These are phyloP conservation scores for Erigeron philadelphicus DNA, from an alignment of 140 eudicot genomes.

Conservation along the genomic window DNA sequence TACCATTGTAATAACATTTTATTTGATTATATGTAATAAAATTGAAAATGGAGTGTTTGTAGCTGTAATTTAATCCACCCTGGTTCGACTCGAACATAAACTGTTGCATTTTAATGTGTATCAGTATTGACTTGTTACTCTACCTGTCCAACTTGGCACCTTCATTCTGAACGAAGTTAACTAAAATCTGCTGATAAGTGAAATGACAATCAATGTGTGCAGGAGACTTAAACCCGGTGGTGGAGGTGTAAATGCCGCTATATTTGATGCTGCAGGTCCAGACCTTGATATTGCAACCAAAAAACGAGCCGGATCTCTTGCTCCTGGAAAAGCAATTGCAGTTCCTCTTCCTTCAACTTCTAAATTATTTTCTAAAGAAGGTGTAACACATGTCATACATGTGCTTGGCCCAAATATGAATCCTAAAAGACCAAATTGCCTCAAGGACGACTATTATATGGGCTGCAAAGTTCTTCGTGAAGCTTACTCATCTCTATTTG, in stretches of 20 bases:
- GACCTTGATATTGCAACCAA: conserved; percentile 70
- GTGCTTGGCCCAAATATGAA: conserved; percentile 99
- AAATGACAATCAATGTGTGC: conserved; percentile 22
- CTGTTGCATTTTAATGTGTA: not conserved
- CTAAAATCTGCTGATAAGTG: not conserved
- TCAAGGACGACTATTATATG: conserved; percentile 56
- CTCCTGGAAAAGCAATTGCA: conserved; percentile 70
- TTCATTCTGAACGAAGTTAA: not conserved
- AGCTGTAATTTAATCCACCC: not conserved
- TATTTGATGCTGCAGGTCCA: conserved; percentile 78
- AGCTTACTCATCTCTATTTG: conserved; percentile 81
- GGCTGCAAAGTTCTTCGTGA: conserved; percentile 74
- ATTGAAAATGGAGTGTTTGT: not conserved
- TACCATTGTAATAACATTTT: not conserved
- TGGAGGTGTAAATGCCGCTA: conserved; percentile 98
- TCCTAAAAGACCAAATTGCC: conserved; percentile 80
- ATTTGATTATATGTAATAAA: not conserved
- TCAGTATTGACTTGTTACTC: not conserved
- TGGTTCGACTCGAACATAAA: not conserved
- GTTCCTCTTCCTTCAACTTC: conserved; percentile 80
- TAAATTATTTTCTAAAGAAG: conserved; percentile 60
- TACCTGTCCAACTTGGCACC: not conserved
- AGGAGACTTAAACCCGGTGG: conserved; percentile 98
- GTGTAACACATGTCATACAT: conserved; percentile 86
- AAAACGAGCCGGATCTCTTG: conserved; percentile 63